A percentile compares a stretch with the other conserved stretches of the same genome.
Evolutionary conservation across 768 basidiomycete species (phyloP).

Genomic region (Favolaschia claudopus): DNA sequence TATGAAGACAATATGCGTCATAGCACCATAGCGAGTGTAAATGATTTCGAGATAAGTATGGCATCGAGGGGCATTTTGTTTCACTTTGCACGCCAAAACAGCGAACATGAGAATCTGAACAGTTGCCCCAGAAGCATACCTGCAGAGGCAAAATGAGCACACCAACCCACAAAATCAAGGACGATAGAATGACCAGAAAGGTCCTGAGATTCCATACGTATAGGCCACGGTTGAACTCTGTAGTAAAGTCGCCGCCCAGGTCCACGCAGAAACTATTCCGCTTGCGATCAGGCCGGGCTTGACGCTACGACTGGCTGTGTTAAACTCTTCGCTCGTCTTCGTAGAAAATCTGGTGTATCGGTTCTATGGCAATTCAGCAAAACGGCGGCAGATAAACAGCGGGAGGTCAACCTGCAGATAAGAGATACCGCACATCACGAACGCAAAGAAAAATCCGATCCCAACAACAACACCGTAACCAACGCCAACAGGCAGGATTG

Average conservation of each 20-base stretch:
- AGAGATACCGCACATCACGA: conserved; percentile 10
- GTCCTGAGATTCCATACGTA: conserved; percentile 58
- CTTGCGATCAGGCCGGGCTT: conserved; percentile 18
- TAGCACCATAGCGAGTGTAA: conserved; percentile 54
- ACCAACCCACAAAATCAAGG: not conserved
- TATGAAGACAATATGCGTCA: conserved; percentile 55
- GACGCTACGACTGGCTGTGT: conserved; percentile 18
- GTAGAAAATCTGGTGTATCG: conserved; percentile 12
- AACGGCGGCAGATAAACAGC: not conserved
- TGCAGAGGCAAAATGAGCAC: conserved; percentile 29
- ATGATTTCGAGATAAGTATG: conserved; percentile 69
- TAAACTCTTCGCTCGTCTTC: conserved; percentile 18
- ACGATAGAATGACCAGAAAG: conserved; percentile 42
- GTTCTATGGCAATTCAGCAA: not conserved
- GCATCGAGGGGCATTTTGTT: conserved; percentile 65
- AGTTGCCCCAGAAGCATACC: conserved; percentile 60
- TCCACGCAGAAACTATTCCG: conserved; percentile 48
- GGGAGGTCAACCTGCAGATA: conserved; percentile 2
- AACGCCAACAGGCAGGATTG: conserved; percentile 14
- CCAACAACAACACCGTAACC: conserved; percentile 18
- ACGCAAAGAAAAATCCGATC: conserved; percentile 19
- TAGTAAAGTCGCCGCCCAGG: conserved; percentile 64
- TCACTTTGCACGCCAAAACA: conserved; percentile 62
- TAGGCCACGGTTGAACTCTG: conserved; percentile 62
- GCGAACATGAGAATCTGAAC: conserved; percentile 62